These are phyloP conservation scores for Chaetomium fimeti DNA, from an alignment of 495 filamentous ascomycete genomes.

Conservation along the genomic window DNA sequence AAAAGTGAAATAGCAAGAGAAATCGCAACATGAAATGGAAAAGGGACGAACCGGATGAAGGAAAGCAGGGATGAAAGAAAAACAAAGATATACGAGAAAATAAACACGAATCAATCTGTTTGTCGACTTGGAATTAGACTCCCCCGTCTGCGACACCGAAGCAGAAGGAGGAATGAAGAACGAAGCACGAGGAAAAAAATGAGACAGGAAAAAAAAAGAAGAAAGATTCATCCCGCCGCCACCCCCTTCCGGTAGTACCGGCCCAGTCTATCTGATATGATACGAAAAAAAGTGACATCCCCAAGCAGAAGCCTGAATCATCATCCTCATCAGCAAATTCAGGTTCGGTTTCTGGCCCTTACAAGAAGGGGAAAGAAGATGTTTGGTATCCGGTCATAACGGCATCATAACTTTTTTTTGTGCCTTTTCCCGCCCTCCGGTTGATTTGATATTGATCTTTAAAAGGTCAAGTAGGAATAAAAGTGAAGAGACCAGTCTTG, in stretches of 20 bases:
- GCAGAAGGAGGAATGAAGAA: slow-evolving; percentile 17
- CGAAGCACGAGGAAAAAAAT: slow-evolving; percentile 12
- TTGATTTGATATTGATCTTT: neutral
- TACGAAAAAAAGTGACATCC: neutral
- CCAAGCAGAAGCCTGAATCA: neutral
- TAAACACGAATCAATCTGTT: slow-evolving; percentile 1
- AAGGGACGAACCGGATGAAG: neutral
- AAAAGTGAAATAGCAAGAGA: slow-evolving; percentile 8
- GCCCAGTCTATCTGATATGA: slow-evolving; percentile 2
- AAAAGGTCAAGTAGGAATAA: neutral
- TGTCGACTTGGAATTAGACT: neutral
- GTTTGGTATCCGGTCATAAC: slow-evolving; percentile 10
- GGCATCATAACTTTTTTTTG: neutral
- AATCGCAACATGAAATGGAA: neutral
- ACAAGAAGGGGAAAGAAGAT: neutral
- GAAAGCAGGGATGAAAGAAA: slow-evolving; percentile 4
- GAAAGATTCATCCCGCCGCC: neutral
- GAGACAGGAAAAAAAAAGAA: neutral
- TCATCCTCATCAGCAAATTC: neutral
- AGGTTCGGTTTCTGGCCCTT: neutral
- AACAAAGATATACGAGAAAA: neutral
- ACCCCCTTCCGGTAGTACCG: neutral
- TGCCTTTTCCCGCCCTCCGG: neutral
- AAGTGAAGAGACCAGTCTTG: neutral
- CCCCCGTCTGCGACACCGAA: slow-evolving; percentile 10